These are phyloP conservation scores for Aureobasidium vineae DNA, from an alignment of 2,329 filamentous ascomycete species.

Conservation along the genomic window DNA sequence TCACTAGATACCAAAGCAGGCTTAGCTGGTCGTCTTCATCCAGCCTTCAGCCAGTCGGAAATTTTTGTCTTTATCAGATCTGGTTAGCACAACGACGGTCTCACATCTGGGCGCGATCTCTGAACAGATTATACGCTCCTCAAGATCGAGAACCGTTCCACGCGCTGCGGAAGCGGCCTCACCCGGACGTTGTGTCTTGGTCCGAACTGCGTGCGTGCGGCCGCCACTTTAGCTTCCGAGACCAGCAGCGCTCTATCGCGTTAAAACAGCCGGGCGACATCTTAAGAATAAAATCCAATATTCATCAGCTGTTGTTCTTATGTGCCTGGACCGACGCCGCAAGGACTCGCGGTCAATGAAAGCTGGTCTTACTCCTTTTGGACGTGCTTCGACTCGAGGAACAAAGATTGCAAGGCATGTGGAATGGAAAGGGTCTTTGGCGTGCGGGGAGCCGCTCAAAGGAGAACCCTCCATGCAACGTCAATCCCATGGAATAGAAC, in stretches of 20 bases:
- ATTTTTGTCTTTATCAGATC: conserved; percentile 13
- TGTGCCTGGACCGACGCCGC: not conserved
- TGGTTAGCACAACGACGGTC: conserved; percentile 15
- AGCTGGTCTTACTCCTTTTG: not conserved
- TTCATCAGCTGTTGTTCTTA: not conserved
- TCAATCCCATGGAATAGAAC: not conserved
- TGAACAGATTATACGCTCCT: conserved; percentile 11
- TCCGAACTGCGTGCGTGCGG: conserved; percentile 17
- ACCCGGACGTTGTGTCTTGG: conserved; percentile 11
- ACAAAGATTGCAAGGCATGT: not conserved
- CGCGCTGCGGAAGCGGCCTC: not conserved
- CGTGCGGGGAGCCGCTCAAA: conserved; percentile 17
- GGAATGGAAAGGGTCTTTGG: not conserved
- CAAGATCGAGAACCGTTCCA: conserved; percentile 20
- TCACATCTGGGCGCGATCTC: conserved; percentile 10
- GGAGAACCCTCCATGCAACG: conserved; percentile 7
- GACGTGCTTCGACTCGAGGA: not conserved
- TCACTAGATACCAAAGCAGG: not conserved
- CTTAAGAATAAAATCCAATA: not conserved
- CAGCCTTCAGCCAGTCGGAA: conserved; percentile 6
- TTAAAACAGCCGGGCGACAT: not conserved
- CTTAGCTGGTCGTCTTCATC: not conserved
- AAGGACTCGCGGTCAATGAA: not conserved
- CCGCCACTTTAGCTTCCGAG: conserved; percentile 22
- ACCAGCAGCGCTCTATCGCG: not conserved